These are phyloP conservation scores for Xylaria bambusicola DNA, from an alignment of 495 filamentous ascomycete genomes.

Conservation along the genomic window DNA sequence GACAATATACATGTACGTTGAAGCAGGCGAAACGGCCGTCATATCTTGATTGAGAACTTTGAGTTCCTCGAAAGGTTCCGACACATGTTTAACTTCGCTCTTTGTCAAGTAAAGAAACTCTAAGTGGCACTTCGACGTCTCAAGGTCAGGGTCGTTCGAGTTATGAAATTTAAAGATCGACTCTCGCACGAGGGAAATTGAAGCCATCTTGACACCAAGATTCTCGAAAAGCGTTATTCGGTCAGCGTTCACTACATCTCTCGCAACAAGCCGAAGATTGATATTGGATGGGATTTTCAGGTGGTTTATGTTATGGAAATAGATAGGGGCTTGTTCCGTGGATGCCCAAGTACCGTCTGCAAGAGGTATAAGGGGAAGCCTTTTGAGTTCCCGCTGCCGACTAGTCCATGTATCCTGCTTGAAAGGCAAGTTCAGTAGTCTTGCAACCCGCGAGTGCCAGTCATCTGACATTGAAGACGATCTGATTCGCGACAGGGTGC, in stretches of 20 bases:
- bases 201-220: slow-evolving; percentile 25
- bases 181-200: slow-evolving; percentile 1
- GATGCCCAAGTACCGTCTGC: slow-evolving; percentile 20
- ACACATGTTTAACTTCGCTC: no score
- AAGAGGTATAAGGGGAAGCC: slow-evolving; percentile 17
- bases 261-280: slow-evolving; percentile 21
- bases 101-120: not conserved
- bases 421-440: not conserved
- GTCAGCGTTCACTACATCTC: slow-evolving; percentile 19
- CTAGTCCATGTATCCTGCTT: not conserved
- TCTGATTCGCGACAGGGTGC: not conserved
- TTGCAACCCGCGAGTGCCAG: slow-evolving; percentile 1
- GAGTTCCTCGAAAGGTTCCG: not conserved
- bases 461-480: not conserved
- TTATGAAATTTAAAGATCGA: slow-evolving; percentile 11
- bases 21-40: slow-evolving; percentile 1
- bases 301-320: slow-evolving; percentile 18
- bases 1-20: slow-evolving; percentile 21
- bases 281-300: slow-evolving; percentile 27
- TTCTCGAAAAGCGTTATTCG: slow-evolving; percentile 29
- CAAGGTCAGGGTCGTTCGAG: not conserved
- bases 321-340: slow-evolving; percentile 19
- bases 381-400: slow-evolving; percentile 1
- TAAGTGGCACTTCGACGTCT: not conserved
- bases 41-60: not conserved